Percentiles rank a stretch among this genome's conserved stretches.
Conservation (phyloP, 2,329 filamentous ascomycete species). For the Aspergillus japonicus region DNA sequence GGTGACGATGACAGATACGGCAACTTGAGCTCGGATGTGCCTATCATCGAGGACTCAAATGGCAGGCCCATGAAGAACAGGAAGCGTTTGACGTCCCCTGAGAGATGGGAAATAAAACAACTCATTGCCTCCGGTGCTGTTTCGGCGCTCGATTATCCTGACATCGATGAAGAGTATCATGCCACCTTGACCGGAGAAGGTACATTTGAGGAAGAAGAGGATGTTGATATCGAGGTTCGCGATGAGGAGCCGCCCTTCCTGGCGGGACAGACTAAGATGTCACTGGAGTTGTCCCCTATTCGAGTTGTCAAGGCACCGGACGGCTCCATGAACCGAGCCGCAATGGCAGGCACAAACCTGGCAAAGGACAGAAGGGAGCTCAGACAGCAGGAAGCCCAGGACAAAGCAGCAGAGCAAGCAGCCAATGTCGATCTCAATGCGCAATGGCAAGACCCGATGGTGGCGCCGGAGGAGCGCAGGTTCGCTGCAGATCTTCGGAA, state of each 20-base stretch:
- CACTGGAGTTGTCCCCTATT: conserved; percentile 90
- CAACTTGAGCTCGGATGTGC: conserved; percentile 53
- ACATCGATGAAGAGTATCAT: conserved; percentile 91
- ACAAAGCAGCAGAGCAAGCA: conserved; percentile 69
- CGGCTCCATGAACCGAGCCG: conserved; percentile 94
- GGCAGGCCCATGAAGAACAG: conserved; percentile 62
- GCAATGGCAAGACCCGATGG: conserved; percentile 98
- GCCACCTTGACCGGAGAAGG: conserved; percentile 81
- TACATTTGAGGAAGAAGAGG: conserved; percentile 88
- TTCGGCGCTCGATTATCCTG: conserved; percentile 89
- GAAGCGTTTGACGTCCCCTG: conserved; percentile 94
- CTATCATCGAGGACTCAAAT: conserved; percentile 63
- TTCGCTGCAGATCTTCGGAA: conserved; percentile 85
- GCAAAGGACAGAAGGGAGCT: conserved; percentile 89
- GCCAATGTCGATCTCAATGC: conserved; percentile 78
- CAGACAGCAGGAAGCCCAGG: conserved; percentile 82
- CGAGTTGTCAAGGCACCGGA: conserved; percentile 96
- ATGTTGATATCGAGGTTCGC: conserved; percentile 93
- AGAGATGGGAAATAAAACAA: conserved; percentile 96
- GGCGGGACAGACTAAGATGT: conserved; percentile 93
- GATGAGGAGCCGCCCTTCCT: conserved; percentile 97
- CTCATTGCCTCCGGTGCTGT: conserved; percentile 92
- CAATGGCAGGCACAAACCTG: conserved; percentile 85
- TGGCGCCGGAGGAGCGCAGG: conserved; percentile 75
- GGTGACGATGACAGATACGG: conserved; percentile 56